Conservation (phyloP, 768 basidiomycete species). For the Ramaria sp. region DNA sequence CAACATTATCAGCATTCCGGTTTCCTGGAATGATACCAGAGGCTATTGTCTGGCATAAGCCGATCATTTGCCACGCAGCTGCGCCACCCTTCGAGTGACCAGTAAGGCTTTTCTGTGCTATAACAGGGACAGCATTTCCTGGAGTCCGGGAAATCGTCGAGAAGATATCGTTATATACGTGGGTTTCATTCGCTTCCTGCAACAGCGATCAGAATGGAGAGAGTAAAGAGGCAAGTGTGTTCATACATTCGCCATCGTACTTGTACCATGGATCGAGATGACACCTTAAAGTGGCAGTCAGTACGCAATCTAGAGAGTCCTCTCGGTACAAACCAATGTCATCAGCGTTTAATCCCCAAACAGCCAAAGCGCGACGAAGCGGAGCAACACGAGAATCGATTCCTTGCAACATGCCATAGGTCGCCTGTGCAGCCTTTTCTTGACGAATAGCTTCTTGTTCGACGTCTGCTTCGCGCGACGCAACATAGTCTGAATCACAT, state of each 20-base stretch:
- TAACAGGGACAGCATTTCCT: constrained; percentile 94
- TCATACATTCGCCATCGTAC: constrained; percentile 68
- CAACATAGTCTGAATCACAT: constrained; percentile 58
- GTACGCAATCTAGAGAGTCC: constrained; percentile 13
- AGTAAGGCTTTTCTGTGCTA: constrained; percentile 95
- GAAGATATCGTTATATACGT: constrained; percentile 94
- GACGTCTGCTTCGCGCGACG: constrained; percentile 68
- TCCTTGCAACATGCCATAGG: constrained; percentile 93
- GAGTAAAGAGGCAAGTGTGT: neutral
- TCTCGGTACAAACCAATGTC: constrained; percentile 46
- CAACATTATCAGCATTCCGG: constrained; percentile 93
- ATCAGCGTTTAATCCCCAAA: constrained; percentile 92
- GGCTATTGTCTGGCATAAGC: constrained; percentile 75
- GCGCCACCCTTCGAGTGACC: constrained; percentile 99
- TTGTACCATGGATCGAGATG: constrained; percentile 82
- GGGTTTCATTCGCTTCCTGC: constrained; percentile 94
- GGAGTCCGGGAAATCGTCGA: constrained; percentile 78
- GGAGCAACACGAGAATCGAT: constrained; percentile 79
- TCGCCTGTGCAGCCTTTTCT: constrained; percentile 85
- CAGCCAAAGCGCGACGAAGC: constrained; percentile 88
- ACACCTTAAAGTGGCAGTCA: constrained; percentile 29
- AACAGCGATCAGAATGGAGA: constrained; percentile 9
- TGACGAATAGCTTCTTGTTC: constrained; percentile 87
- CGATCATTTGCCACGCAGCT: constrained; percentile 96
- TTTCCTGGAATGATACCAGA: constrained; percentile 91